Percentiles rank a stretch among this genome's conserved stretches.
Evolutionary conservation across 148 eudicot species (phyloP).

Genomic region (Chenopodium quinoa): DNA sequence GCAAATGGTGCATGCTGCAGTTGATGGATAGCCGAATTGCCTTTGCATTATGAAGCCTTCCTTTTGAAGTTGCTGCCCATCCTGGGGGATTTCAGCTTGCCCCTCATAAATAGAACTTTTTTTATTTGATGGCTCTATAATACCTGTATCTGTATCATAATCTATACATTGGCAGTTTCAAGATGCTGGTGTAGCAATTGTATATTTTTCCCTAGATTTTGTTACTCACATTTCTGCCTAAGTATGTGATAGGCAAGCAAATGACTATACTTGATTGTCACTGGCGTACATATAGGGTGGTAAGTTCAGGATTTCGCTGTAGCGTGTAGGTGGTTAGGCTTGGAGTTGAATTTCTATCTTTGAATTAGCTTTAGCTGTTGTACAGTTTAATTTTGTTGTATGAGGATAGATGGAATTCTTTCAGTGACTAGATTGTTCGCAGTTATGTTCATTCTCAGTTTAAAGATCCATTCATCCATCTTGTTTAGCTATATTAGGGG

Average conservation of each 20-base stretch:
- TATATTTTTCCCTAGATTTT: slow-evolving; percentile 27
- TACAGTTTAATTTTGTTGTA: slow-evolving; percentile 26
- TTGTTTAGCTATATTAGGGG: neutral
- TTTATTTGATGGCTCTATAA: slow-evolving; percentile 20
- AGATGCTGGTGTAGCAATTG: slow-evolving; percentile 34
- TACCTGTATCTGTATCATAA: slow-evolving; percentile 33
- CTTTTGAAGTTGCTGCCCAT: slow-evolving; percentile 14
- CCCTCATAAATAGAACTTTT: slow-evolving; percentile 7
- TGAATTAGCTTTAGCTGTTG: slow-evolving; percentile 13
- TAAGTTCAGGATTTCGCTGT: slow-evolving; percentile 7
- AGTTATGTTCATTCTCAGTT: neutral
- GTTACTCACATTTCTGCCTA: slow-evolving; percentile 22
- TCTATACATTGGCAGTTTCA: slow-evolving; percentile 25
- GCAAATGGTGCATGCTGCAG: slow-evolving; percentile 20
- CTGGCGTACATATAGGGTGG: slow-evolving; percentile 21
- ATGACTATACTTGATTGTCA: neutral
- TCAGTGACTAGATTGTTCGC: neutral
- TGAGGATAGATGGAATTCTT: slow-evolving; percentile 14
- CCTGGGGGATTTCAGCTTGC: neutral
- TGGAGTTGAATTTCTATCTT: neutral
- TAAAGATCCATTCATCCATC: neutral
- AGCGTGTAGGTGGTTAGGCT: slow-evolving; percentile 4
- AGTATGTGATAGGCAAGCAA: slow-evolving; percentile 14
- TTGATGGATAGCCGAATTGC: neutral
- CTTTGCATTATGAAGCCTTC: slow-evolving; percentile 3